Evolutionary conservation across 1,284 basidiomycete genomes (phyloP).

Genomic region (Xerocomus minutiporus): DNA sequence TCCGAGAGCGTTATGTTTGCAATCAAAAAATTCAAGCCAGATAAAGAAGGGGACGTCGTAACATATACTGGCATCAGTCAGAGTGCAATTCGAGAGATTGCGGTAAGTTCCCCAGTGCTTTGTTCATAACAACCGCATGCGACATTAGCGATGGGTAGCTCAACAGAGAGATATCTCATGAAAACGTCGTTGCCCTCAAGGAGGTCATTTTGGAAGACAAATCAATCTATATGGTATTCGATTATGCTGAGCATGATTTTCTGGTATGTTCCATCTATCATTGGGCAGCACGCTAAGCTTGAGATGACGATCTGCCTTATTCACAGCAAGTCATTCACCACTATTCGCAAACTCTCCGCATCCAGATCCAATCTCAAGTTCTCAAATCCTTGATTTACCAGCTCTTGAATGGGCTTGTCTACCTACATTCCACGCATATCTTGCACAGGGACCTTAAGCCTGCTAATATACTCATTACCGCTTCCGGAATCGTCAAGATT

Average conservation of each 20-base stretch:
- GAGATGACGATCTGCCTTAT: background rate
- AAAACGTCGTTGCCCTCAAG: slow-evolving; percentile 86
- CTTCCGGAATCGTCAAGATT: slow-evolving; percentile 90
- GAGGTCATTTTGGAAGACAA: slow-evolving; percentile 98
- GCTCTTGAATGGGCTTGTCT: slow-evolving; percentile 91
- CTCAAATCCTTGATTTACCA: slow-evolving; percentile 95
- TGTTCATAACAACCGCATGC: background rate
- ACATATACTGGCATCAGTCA: slow-evolving; percentile 98
- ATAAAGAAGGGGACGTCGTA: slow-evolving; percentile 92
- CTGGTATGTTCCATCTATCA: slow-evolving; percentile 52
- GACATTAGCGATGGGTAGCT: slow-evolving; percentile 47
- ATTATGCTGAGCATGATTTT: slow-evolving; percentile 98
- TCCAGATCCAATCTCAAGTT: slow-evolving; percentile 68
- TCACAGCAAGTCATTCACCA: slow-evolving; percentile 95
- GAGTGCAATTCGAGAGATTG: slow-evolving; percentile 94
- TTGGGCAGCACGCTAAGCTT: background rate
- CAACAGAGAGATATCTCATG: slow-evolving; percentile 90
- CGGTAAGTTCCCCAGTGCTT: slow-evolving; percentile 49
- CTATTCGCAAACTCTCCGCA: slow-evolving; percentile 85
- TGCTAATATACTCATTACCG: slow-evolving; percentile 95
- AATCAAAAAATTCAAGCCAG: slow-evolving; percentile 99
- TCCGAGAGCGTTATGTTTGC: slow-evolving; percentile 74
- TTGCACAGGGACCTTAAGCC: slow-evolving; percentile 97
- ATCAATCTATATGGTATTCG: slow-evolving; percentile 98
- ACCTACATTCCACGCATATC: slow-evolving; percentile 93